A percentile compares a stretch with the other conserved stretches of the same genome.
phyloP scores from a whole-genome alignment of 2,329 filamentous ascomycete genomes.

The Fusarium pseudograminearum region DNA sequence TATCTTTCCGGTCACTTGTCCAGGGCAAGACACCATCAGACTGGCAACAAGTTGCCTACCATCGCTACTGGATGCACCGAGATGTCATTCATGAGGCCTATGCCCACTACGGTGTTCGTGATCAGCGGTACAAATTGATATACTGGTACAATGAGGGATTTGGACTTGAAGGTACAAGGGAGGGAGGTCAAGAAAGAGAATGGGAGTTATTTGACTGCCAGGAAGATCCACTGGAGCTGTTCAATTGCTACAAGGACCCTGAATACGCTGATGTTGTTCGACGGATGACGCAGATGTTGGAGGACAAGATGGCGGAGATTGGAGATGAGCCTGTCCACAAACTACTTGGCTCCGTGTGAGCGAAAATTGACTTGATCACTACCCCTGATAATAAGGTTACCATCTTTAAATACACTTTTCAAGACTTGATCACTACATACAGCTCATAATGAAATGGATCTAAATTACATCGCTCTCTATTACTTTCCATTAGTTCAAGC shows the following conservation, averaged over 20 bases:
- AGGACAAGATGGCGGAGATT: conserved; percentile 65
- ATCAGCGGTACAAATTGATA: conserved; percentile 66
- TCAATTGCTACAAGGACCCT: conserved; percentile 60
- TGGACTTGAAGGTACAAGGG: conserved; percentile 58
- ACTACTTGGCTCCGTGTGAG: not conserved
- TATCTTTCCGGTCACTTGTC: conserved; percentile 57
- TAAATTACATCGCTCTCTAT: accelerated
- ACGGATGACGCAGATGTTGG: conserved; percentile 57
- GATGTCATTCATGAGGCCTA: conserved; percentile 63
- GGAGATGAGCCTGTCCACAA: conserved; percentile 58
- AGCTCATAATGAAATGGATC: too few relatives aligned
- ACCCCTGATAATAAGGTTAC: too few relatives aligned
- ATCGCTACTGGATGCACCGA: conserved; percentile 68
- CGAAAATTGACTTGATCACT: too few relatives aligned
- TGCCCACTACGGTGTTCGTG: conserved; percentile 64
- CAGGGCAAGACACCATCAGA: conserved; percentile 53
- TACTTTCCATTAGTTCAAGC: too few relatives aligned
- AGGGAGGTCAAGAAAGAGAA: conserved; percentile 57
- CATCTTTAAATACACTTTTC: too few relatives aligned
- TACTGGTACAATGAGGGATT: conserved; percentile 68
- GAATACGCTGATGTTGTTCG: conserved; percentile 54
- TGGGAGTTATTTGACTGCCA: not conserved
- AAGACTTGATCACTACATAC: too few relatives aligned
- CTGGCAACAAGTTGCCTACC: conserved; percentile 66
- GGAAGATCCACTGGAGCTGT: conserved; percentile 52